A percentile compares a stretch with the other conserved stretches of the same genome.
phyloP scores from a whole-genome alignment of 2,329 filamentous ascomycete genomes.

The Pseudopyrenochaeta lycopersici region DNA sequence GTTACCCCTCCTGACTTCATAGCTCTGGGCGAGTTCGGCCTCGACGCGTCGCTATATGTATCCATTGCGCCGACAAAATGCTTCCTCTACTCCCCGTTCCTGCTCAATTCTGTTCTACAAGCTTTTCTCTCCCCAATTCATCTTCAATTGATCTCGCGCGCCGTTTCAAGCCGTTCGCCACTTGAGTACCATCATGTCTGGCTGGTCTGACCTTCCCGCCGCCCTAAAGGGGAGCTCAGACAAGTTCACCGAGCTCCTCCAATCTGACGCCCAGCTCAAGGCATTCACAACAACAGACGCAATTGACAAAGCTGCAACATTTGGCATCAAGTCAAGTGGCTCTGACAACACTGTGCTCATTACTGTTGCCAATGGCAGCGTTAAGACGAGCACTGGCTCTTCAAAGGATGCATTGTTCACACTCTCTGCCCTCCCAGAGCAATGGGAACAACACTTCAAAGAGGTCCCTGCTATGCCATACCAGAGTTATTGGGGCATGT shows the following conservation, averaged over 20 bases:
- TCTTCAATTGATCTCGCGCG: neutral
- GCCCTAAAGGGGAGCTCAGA: conserved; percentile 43
- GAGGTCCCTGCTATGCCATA: conserved; percentile 54
- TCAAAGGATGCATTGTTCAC: conserved; percentile 49
- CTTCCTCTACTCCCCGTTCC: neutral
- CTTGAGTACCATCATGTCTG: conserved; percentile 28
- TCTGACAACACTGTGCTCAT: conserved; percentile 46
- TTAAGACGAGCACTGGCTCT: conserved; percentile 34
- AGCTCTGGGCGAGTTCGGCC: conserved; percentile 13
- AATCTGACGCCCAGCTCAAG: conserved; percentile 45
- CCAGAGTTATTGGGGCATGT: conserved; percentile 58
- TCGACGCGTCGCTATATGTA: conserved; percentile 17
- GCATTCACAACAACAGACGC: conserved; percentile 47
- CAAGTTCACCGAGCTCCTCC: conserved; percentile 42
- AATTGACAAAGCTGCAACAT: conserved; percentile 43
- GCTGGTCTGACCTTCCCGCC: conserved; percentile 45
- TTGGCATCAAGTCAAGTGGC: conserved; percentile 47
- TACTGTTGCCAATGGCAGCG: conserved; percentile 42
- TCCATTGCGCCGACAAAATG: conserved; percentile 7
- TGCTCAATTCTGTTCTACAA: neutral
- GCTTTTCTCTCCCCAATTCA: neutral
- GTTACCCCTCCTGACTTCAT: conserved; percentile 41
- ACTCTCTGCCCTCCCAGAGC: conserved; percentile 54
- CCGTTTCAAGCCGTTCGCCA: neutral
- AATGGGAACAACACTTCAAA: conserved; percentile 59